Base-by-base conservation (phyloP, 345 rosid species). In the Angophora floribunda region DNA sequence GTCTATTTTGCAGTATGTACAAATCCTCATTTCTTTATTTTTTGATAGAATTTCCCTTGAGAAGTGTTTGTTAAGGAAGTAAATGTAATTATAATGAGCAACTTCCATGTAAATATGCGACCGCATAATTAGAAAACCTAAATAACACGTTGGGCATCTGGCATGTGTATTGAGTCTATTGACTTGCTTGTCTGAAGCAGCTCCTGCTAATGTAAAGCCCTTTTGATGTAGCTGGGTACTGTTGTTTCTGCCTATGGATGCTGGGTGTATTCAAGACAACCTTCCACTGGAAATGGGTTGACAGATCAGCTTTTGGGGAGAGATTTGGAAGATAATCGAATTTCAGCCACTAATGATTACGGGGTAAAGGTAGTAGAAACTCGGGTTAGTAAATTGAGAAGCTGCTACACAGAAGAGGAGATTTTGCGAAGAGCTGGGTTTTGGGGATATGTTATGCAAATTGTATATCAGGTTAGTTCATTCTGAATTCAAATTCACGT, bases 361-460 rank as follows among this genome's bases (percentile, higher is more conserved):
- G 45, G 51, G 65, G 93, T 85, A 45, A 90, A 70, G 85, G 92
- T 85, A 44, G 90, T 55, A 78, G 88, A 89, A 85, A 84, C 79
- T 5, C 52, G 51, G 80, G 92, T 93, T 26, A 86, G 63, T 13
- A 94, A 91, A 91, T 87, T 90, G 90, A 95, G 93, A 85, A 89
- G 90, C 90, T 91, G 91, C 57, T 91, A 92, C 89, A 89, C 89
- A 12, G 91, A 91, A 88, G 96, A 93, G 87, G 92, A 91, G 61
- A 85, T 90, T 65, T 92, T 87, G 70, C 88, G 86, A 86, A 93
- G 92, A 90, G 94, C 97, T 21, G 93, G 93, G 85, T 91, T 93
- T 89, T 96, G 96, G 95, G 99, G 98, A 87, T 97, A 93, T 79
- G 88, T 94, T 82, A 94, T 97, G 98, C 96, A 96, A 88, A 93